Percentiles rank a stretch among this genome's conserved stretches.
These are phyloP conservation scores for Dactylellina haptotyla DNA, from an alignment of 2,329 filamentous ascomycete species.

Conservation along the genomic window DNA sequence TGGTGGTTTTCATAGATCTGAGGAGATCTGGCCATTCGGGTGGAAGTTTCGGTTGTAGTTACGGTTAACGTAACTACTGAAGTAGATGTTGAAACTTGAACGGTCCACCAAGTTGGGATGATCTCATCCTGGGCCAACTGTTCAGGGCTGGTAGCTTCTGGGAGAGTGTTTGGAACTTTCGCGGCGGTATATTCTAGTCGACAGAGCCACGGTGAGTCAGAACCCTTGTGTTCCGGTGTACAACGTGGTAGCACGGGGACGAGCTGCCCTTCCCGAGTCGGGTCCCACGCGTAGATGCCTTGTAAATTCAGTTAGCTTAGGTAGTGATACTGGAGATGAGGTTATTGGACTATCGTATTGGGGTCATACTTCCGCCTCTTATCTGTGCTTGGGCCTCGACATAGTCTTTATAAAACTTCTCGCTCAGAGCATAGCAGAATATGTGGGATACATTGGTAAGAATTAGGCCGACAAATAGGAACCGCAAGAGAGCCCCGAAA, in stretches of 20 bases:
- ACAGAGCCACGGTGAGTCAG: not conserved
- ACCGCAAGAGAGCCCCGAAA: not conserved
- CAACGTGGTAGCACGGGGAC: not conserved
- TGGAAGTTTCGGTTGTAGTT: not conserved
- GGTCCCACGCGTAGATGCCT: too few relatives aligned
- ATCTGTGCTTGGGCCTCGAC: conserved; percentile 27
- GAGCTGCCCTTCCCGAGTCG: not conserved
- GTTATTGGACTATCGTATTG: not conserved
- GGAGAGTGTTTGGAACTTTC: not conserved
- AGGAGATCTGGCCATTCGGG: not conserved
- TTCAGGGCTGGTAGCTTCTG: not conserved
- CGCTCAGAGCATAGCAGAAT: conserved; percentile 23
- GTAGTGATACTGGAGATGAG: too few relatives aligned
- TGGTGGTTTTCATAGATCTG: not conserved
- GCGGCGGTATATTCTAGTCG: not conserved
- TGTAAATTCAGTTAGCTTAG: too few relatives aligned
- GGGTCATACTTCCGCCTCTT: conserved; percentile 24
- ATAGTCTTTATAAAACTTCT: conserved; percentile 43
- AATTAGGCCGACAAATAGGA: not conserved
- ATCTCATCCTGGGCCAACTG: not conserved
- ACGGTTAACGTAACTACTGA: not conserved
- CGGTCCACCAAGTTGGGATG: not conserved
- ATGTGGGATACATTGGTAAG: not conserved
- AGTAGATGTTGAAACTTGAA: not conserved
- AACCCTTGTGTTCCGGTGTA: not conserved